A percentile compares a stretch with the other conserved stretches of the same genome.
Conservation (phyloP, 2,329 filamentous ascomycete genomes). For the Gnomoniopsis smithogilvyi region DNA sequence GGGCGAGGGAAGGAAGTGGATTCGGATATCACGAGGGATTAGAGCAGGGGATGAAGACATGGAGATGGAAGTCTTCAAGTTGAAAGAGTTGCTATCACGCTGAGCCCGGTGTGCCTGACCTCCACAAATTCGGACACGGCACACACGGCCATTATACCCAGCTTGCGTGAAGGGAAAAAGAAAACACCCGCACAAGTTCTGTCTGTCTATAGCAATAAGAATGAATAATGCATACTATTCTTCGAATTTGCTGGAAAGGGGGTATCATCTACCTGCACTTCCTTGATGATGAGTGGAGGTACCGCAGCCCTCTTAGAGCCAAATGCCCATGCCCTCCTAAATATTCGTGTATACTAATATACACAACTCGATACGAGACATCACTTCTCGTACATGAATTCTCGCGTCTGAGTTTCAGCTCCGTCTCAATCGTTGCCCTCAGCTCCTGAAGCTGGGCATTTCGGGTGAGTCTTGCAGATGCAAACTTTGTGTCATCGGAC, state of each 20-base stretch:
- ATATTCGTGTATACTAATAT: not conserved
- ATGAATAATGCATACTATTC: not conserved
- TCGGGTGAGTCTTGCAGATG: not conserved
- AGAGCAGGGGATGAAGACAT: not conserved
- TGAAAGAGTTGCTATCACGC: constrained; percentile 14
- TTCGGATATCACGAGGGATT: constrained; percentile 8
- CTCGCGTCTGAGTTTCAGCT: too few species aligned
- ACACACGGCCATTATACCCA: not conserved
- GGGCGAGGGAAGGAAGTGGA: constrained; percentile 12
- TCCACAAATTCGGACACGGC: not conserved
- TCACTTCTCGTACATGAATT: not conserved
- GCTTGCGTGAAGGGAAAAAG: not conserved
- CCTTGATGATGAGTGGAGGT: constrained; percentile 8
- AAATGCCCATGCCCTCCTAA: not conserved
- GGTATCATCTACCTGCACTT: constrained; percentile 13
- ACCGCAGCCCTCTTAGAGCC: not conserved
- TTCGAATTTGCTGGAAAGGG: not conserved
- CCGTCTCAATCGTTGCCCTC: too few species aligned
- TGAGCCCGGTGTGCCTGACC: not conserved
- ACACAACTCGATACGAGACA: not conserved
- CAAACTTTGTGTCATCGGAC: not conserved
- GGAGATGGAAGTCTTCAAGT: constrained; percentile 7
- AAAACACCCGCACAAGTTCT: too few species aligned
- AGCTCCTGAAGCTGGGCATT: too few species aligned
- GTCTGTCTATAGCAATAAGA: constrained; percentile 1